These are phyloP conservation scores for Cystobasidium slooffiae DNA, from an alignment of 1,284 basidiomycete species.

Conservation along the genomic window DNA sequence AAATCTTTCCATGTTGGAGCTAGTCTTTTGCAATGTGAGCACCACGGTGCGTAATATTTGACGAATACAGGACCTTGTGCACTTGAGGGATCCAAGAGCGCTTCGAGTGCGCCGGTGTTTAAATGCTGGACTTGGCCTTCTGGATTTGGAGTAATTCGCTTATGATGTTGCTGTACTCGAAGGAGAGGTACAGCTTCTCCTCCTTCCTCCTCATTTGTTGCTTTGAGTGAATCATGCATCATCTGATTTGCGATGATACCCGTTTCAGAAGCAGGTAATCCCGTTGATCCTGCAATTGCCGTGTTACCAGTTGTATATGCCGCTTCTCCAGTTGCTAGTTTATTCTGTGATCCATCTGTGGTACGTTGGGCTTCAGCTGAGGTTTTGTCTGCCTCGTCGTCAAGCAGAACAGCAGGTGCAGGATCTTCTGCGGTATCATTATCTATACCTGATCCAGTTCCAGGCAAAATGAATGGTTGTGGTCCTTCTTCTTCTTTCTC, in stretches of 20 bases:
- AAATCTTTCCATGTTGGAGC: constrained; percentile 72
- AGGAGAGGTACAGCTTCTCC: constrained; percentile 16
- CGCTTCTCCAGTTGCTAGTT: neutral
- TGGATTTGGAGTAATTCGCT: constrained; percentile 43
- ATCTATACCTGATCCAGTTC: constrained; percentile 12
- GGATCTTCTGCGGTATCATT: constrained; percentile 35
- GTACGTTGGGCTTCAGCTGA: constrained; percentile 7
- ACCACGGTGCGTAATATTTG: constrained; percentile 70
- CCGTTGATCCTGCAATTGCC: neutral
- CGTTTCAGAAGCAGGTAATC: neutral
- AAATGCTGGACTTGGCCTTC: constrained; percentile 48
- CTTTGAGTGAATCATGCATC: neutral
- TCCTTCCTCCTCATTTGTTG: neutral
- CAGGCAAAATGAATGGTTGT: neutral
- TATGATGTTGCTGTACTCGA: constrained; percentile 28
- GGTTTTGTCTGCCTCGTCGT: neutral
- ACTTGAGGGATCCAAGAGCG: constrained; percentile 29
- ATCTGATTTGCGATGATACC: constrained; percentile 14
- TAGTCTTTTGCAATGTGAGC: constrained; percentile 82
- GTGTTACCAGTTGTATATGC: neutral
- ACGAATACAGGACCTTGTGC: constrained; percentile 70
- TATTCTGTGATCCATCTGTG: neutral
- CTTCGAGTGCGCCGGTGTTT: constrained; percentile 36
- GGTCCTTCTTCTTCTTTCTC: neutral
- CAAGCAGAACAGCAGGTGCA: neutral